A percentile compares a stretch with the other conserved stretches of the same genome.
These are phyloP conservation scores for Cephaloascus albidus DNA, from an alignment of 805 yeast species.

Conservation along the genomic window DNA sequence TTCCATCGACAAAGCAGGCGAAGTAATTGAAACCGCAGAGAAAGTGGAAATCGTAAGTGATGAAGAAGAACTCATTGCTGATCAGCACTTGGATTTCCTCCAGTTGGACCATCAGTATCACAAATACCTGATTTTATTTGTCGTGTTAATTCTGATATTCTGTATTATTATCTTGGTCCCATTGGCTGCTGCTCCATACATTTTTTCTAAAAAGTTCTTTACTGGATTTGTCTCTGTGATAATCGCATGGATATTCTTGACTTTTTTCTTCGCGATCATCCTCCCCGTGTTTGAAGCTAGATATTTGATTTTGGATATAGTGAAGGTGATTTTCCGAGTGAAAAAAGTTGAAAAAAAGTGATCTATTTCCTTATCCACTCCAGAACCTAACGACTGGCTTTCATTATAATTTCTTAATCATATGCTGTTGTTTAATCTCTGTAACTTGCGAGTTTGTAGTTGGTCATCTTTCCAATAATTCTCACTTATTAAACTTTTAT, in stretches of 20 bases:
- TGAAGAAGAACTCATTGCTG: conserved; percentile 12
- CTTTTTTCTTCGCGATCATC: conserved; percentile 19
- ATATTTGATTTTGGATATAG: conserved; percentile 3
- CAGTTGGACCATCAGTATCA: conserved; percentile 18
- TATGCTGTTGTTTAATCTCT: too few relatives aligned
- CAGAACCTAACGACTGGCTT: too few relatives aligned
- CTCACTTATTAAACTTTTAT: too few relatives aligned
- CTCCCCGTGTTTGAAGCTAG: conserved; percentile 19
- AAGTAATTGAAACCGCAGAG: not conserved
- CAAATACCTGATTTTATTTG: conserved; percentile 14
- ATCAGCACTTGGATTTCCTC: conserved; percentile 12
- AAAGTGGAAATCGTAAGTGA: not conserved
- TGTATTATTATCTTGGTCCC: conserved; percentile 23
- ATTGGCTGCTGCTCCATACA: conserved; percentile 20
- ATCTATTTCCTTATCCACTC: too few relatives aligned
- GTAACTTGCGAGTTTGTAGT: too few relatives aligned
- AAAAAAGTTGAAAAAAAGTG: too few relatives aligned
- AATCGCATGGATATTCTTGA: conserved; percentile 22
- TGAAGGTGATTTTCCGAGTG: not conserved
- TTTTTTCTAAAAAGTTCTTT: conserved; percentile 19
- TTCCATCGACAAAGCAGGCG: conserved; percentile 2
- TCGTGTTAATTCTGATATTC: conserved; percentile 11
- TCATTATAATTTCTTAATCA: too few relatives aligned
- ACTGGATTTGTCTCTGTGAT: conserved; percentile 18
- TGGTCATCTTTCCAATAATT: too few relatives aligned